A percentile compares a stretch with the other conserved stretches of the same genome.
Evolutionary conservation across 306 rosid species (phyloP).

Genomic region (Cucurbita ficifolia): DNA sequence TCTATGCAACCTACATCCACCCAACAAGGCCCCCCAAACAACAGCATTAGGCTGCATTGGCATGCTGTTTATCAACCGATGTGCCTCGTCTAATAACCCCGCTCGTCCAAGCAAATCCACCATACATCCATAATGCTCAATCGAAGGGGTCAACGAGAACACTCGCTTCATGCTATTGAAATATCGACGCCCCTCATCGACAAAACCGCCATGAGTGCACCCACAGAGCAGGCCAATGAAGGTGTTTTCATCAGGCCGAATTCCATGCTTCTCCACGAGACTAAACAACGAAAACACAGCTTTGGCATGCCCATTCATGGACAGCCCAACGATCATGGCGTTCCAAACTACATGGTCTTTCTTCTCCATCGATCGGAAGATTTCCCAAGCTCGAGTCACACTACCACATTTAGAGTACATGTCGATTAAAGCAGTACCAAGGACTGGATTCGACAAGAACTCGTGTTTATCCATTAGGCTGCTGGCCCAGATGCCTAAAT

Average conservation of each 20-base stretch:
- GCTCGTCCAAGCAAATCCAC: slow-evolving; percentile 1
- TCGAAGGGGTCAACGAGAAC: slow-evolving; percentile 18
- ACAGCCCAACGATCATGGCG: slow-evolving; percentile 48
- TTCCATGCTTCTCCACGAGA: slow-evolving; percentile 42
- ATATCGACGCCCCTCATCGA: slow-evolving; percentile 45
- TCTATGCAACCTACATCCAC: not conserved
- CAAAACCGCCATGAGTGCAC: slow-evolving; percentile 64
- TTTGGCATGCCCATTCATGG: slow-evolving; percentile 48
- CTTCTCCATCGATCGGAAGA: slow-evolving; percentile 36
- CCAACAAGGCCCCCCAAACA: slow-evolving; percentile 1
- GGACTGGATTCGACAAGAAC: slow-evolving; percentile 35
- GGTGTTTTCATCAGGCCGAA: slow-evolving; percentile 45
- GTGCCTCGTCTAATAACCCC: not conserved
- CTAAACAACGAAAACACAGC: slow-evolving; percentile 50
- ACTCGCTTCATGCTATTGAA: slow-evolving; percentile 31
- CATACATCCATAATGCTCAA: slow-evolving; percentile 1
- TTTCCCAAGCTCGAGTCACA: slow-evolving; percentile 33
- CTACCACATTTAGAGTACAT: slow-evolving; percentile 68
- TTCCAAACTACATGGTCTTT: slow-evolving; percentile 53
- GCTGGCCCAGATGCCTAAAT: slow-evolving; percentile 10
- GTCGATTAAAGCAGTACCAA: slow-evolving; percentile 62
- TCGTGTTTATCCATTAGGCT: slow-evolving; percentile 34
- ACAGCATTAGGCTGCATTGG: slow-evolving; percentile 1
- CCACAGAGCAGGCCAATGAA: slow-evolving; percentile 58
- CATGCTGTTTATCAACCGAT: not conserved